A percentile compares a stretch with the other conserved stretches of the same genome.
Evolutionary conservation across 306 rosid genomes (phyloP).

Genomic region (Corylus americana): DNA sequence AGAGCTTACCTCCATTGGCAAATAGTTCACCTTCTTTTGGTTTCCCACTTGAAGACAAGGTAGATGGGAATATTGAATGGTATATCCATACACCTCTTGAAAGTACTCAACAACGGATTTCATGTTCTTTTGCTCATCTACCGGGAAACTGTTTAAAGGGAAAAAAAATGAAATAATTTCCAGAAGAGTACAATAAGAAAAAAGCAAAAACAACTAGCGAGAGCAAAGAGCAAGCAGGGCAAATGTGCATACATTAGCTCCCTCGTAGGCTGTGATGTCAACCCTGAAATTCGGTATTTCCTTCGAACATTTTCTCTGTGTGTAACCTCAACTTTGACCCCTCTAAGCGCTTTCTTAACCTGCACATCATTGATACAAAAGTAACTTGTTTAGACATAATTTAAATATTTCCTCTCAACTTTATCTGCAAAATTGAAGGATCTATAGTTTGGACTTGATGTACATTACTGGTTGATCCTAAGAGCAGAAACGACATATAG

Average conservation of each 20-base stretch:
- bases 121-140: constrained; percentile 54
- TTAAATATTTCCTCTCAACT: neutral
- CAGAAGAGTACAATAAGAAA: neutral
- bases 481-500: no score
- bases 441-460: neutral
- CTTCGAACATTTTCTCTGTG: constrained; percentile 49
- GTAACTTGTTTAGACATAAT: constrained; percentile 18
- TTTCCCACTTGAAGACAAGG: constrained; percentile 57
- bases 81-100: constrained; percentile 50
- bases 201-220: neutral
- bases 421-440: neutral
- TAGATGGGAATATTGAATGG: constrained; percentile 43
- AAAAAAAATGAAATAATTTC: constrained; percentile 14
- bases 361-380: constrained; percentile 26
- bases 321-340: constrained; percentile 55
- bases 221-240: constrained; percentile 8
- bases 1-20: constrained; percentile 48
- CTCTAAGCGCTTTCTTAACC: constrained; percentile 53
- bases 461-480: no score
- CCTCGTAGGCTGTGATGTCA: constrained; percentile 51
- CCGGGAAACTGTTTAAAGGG: constrained; percentile 39
- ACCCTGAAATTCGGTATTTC: constrained; percentile 49
- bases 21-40: constrained; percentile 47
- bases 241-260: constrained; percentile 37
- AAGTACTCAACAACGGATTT: constrained; percentile 53